These are phyloP conservation scores for Chrysanthemum makinoi DNA, from an alignment of 129 eudicot species.

Conservation along the genomic window DNA sequence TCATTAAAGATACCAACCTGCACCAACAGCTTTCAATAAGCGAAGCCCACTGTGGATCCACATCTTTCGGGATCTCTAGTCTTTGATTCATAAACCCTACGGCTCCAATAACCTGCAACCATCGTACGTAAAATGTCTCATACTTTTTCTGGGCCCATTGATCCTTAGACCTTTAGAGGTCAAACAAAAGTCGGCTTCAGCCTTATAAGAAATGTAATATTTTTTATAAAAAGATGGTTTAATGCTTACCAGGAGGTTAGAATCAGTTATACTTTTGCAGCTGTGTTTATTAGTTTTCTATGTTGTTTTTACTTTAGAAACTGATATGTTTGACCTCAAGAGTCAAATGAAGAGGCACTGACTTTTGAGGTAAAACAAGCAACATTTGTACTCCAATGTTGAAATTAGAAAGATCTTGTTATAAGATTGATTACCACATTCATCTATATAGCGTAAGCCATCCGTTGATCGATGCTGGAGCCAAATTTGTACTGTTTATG, in stretches of 20 bases:
- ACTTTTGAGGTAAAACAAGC: too few relatives aligned
- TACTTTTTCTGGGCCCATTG: not conserved
- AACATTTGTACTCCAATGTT: too few relatives aligned
- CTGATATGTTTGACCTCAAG: not conserved
- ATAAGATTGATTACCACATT: too few relatives aligned
- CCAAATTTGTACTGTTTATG: too few relatives aligned
- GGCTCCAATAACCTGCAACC: conserved; percentile 70
- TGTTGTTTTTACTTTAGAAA: too few relatives aligned
- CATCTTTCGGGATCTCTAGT: conserved; percentile 68
- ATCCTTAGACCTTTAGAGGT: not conserved
- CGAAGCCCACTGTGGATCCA: conserved; percentile 75
- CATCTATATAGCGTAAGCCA: too few relatives aligned
- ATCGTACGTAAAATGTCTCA: conserved; percentile 1
- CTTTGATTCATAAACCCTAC: conserved; percentile 85
- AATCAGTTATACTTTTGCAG: too few relatives aligned
- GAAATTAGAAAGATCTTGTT: too few relatives aligned
- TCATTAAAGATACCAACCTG: conserved; percentile 39
- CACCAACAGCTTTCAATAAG: conserved; percentile 75
- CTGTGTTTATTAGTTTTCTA: too few relatives aligned
- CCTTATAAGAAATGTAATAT: not conserved
- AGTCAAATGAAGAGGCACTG: not conserved
- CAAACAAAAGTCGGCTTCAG: not conserved
- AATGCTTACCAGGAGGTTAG: too few relatives aligned
- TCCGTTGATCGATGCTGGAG: too few relatives aligned
- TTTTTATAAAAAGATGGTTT: too few relatives aligned